Conservation (phyloP, 2,329 filamentous ascomycete genomes). For the Exophiala sp. region DNA sequence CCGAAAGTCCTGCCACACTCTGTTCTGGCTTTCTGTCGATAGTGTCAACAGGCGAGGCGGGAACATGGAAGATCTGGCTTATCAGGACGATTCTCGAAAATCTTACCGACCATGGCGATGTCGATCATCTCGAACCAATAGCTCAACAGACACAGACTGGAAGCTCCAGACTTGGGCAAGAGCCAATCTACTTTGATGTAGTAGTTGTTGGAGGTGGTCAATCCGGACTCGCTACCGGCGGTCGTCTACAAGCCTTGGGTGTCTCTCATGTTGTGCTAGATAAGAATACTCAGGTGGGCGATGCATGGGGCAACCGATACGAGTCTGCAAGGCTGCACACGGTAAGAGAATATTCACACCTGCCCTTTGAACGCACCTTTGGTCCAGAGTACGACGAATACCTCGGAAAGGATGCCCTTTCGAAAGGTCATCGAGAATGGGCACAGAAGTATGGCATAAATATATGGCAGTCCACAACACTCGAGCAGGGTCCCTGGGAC, state of each 20-base stretch:
- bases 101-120: no score
- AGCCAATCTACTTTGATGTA: neutral
- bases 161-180: no score
- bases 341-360: constrained; percentile 19
- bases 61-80: no score
- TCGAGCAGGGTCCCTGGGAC: constrained; percentile 40
- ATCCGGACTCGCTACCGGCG: constrained; percentile 30
- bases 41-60: no score
- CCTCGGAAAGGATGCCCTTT: constrained; percentile 27
- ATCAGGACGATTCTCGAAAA: no score
- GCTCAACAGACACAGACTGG: no score
- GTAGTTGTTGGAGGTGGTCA: neutral
- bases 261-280: constrained; percentile 46
- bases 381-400: constrained; percentile 22
- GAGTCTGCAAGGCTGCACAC: constrained; percentile 40
- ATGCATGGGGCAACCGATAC: constrained; percentile 48
- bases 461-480: constrained; percentile 41
- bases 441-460: constrained; percentile 34
- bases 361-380: constrained; percentile 31
- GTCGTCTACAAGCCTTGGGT: constrained; percentile 43
- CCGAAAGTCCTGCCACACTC: no score
- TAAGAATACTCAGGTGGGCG: constrained; percentile 42
- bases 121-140: no score
- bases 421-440: constrained; percentile 19
- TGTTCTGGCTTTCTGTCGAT: no score